Evolutionary conservation across 371 early-diverging fungal species (phyloP).

Genomic region (Nematocida parisii): DNA sequence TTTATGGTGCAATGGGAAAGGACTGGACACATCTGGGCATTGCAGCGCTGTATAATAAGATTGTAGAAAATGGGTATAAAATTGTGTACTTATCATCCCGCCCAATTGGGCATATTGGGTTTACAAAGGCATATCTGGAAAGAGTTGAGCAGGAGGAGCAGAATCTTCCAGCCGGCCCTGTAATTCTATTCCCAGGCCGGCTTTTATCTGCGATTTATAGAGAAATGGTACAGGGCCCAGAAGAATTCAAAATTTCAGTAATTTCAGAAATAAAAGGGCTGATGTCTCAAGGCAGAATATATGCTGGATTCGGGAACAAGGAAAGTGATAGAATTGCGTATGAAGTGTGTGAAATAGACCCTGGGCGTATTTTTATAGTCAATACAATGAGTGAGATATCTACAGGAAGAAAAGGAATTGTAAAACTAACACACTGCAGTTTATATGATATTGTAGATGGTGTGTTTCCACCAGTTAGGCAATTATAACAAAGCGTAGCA

Average conservation of each 20-base stretch:
- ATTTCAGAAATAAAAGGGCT: conserved; percentile 81
- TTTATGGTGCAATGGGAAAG: conserved; percentile 90
- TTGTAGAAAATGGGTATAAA: conserved; percentile 86
- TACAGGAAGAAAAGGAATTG: conserved; percentile 54
- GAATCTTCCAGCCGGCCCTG: conserved; percentile 88
- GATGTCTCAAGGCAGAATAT: conserved; percentile 79
- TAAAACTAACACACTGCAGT: conserved; percentile 49
- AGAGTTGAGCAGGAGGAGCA: conserved; percentile 81
- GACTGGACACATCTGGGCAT: conserved; percentile 97
- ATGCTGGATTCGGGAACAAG: conserved; percentile 96
- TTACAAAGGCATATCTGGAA: conserved; percentile 83
- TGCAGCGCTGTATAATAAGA: conserved; percentile 86
- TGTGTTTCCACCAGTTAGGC: conserved; percentile 76
- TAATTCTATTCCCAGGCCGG: conserved; percentile 91
- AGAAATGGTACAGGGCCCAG: conserved; percentile 88
- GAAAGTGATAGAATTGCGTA: conserved; percentile 88
- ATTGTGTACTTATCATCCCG: conserved; percentile 89
- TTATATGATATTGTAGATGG: conserved; percentile 83
- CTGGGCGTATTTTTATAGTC: conserved; percentile 88
- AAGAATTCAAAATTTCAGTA: conserved; percentile 93
- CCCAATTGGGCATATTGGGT: conserved; percentile 85
- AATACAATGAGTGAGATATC: conserved; percentile 81
- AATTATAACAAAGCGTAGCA: background rate
- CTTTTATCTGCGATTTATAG: conserved; percentile 76
- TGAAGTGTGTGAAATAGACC: conserved; percentile 83